Base-by-base conservation (phyloP, 208 protist genomes). In the Vickermania ingenoplastis region DNA sequence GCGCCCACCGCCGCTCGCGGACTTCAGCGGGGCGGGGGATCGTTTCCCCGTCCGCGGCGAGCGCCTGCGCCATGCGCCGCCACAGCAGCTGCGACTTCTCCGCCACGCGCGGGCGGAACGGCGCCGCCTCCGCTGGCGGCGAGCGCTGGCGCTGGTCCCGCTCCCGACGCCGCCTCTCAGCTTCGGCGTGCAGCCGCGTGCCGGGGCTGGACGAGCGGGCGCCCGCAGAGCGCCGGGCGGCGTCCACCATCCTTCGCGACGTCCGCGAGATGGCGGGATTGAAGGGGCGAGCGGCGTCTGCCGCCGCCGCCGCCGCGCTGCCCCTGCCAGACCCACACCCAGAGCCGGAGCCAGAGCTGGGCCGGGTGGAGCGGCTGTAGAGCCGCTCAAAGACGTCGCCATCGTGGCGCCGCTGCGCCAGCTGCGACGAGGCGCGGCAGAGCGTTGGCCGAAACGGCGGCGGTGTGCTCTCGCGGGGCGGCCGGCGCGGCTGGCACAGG, bases 331-430 rank as follows among this genome's bases (percentile, higher is more conserved):
- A n/a, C n/a, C n/a, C n/a, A n/a, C n/a, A n/a, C n/a, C n/a, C n/a
- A n/a, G n/a, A n/a, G n/a, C n/a, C n/a, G n/a, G n/a, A n/a, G n/a
- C n/a, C n/a, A 45, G 36, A 45, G 36, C 36, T 45, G 36, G n/a
- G 24, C 11, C n/a, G 25, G 5, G 17, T 13, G 24, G 63, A 41
- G 49, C 1, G 52, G 51, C 29, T 41, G 69, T 75, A 82, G 29
- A 91, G 72, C 28, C 83, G 77, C n/a, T 81, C 75, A 55, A 79
- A 72, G 26, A 88, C 84, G 48, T 60, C 62, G 41, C 79, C 69
- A 24, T 62, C 25, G 56, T 7, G 3, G 26, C 22, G 24, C 5
- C 29, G 3, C 29, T 13, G 11, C 3, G 17, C 48, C 21, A 91
- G 59, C 17, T 49, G 59, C 26, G 75, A 54, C 11, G 84, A 77